Conservation (phyloP, 2,329 filamentous ascomycete genomes). For the Falciphora oryzae region DNA sequence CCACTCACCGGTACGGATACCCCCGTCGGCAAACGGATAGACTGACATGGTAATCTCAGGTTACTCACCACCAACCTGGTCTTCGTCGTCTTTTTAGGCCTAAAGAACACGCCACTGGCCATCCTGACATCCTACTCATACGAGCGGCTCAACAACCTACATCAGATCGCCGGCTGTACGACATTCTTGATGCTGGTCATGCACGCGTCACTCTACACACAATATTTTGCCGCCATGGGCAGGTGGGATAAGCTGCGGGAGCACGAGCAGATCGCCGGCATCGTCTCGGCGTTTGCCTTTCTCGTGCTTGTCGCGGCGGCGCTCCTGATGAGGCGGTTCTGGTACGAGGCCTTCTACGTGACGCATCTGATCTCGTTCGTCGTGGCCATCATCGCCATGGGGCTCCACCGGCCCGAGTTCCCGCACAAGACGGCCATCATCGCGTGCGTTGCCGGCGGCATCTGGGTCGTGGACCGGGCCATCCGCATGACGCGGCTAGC, state of each 20-base stretch:
- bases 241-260: slow-evolving; percentile 28
- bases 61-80: slow-evolving; percentile 36
- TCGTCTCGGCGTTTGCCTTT: slow-evolving; percentile 41
- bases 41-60: slow-evolving; percentile 16
- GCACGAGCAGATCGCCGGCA: slow-evolving; percentile 38
- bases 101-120: slow-evolving; percentile 54
- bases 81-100: slow-evolving; percentile 46
- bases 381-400: slow-evolving; percentile 39
- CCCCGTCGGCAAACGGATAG: background rate
- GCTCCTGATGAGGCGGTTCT: slow-evolving; percentile 37
- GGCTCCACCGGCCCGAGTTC: slow-evolving; percentile 46
- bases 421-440: slow-evolving; percentile 36
- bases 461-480: slow-evolving; percentile 48
- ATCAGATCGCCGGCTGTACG: slow-evolving; percentile 46
- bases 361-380: slow-evolving; percentile 45
- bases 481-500: slow-evolving; percentile 39
- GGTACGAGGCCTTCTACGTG: slow-evolving; percentile 50
- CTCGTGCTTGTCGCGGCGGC: slow-evolving; percentile 38
- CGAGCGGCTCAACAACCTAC: slow-evolving; percentile 52
- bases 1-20: too few species aligned
- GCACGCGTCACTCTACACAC: slow-evolving; percentile 39
- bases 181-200: slow-evolving; percentile 40
- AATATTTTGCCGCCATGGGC: slow-evolving; percentile 30
- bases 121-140: slow-evolving; percentile 50
- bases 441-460: slow-evolving; percentile 33